A percentile compares a stretch with the other conserved stretches of the same genome.
These are phyloP conservation scores for Malus fusca DNA, from an alignment of 306 rosid genomes.

Conservation along the genomic window DNA sequence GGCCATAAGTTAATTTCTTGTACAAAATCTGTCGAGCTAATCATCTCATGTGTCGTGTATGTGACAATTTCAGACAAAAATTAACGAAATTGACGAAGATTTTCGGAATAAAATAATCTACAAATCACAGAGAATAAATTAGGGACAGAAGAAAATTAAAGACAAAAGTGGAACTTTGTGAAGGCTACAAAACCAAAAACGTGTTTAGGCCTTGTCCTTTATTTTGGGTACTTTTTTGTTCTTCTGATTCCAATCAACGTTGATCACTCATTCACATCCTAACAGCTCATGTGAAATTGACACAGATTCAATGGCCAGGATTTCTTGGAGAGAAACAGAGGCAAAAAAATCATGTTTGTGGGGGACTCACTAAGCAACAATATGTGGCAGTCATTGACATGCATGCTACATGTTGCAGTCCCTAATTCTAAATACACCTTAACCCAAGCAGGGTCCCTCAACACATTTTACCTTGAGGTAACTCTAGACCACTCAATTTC, in stretches of 20 bases:
- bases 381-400: constrained; percentile 73
- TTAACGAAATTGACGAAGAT: too few species aligned
- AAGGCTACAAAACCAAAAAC: neutral
- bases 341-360: constrained; percentile 58
- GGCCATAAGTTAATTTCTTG: too few species aligned
- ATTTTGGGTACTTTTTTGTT: too few species aligned
- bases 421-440: constrained; percentile 39
- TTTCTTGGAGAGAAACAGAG: constrained; percentile 50
- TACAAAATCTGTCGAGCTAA: too few species aligned
- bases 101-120: too few species aligned
- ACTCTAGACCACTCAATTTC: neutral
- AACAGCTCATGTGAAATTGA: neutral
- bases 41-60: too few species aligned
- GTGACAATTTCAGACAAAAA: too few species aligned
- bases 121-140: too few species aligned
- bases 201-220: neutral
- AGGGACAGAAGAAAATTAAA: too few species aligned
- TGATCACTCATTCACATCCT: neutral
- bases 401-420: constrained; percentile 52
- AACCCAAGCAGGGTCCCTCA: constrained; percentile 14
- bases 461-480: constrained; percentile 41
- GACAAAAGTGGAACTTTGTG: too few species aligned
- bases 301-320: constrained; percentile 52
- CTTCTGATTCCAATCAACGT: neutral
- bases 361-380: constrained; percentile 82